A percentile compares a stretch with the other conserved stretches of the same genome.
Evolutionary conservation across 202 grass and related monocot genomes (phyloP).

Genomic region (Sporobolus alterniflorus): DNA sequence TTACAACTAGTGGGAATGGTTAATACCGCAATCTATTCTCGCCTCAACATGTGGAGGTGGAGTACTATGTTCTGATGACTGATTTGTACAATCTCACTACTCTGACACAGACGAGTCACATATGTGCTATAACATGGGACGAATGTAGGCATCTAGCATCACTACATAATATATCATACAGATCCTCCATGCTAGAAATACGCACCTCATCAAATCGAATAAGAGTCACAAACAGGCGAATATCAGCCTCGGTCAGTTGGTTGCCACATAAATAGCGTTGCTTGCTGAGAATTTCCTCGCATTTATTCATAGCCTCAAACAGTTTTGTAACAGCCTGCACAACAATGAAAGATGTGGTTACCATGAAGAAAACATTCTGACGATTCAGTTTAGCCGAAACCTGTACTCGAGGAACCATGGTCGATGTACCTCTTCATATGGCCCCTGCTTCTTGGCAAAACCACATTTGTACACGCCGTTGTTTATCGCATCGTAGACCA

Average conservation of each 20-base stretch:
- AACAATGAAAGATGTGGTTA: neutral
- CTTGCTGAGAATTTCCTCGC: conserved; percentile 88
- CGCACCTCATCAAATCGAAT: conserved; percentile 99
- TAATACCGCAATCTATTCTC: neutral
- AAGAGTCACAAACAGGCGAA: conserved; percentile 94
- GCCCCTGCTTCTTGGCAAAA: conserved; percentile 90
- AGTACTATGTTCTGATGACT: neutral
- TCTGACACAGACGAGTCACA: neutral
- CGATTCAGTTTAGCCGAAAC: neutral
- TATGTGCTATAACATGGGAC: neutral
- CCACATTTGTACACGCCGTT: conserved; percentile 97
- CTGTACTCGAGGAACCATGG: neutral
- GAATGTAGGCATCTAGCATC: neutral
- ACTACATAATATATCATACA: neutral
- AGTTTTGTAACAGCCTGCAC: conserved; percentile 67
- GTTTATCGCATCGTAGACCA: conserved; percentile 79
- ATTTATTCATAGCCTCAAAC: conserved; percentile 75
- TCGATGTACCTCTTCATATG: conserved; percentile 78
- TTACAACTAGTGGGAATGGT: neutral
- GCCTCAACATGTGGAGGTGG: neutral
- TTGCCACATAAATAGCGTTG: conserved; percentile 86
- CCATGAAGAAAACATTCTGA: neutral
- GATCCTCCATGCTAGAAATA: neutral
- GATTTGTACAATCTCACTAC: neutral
- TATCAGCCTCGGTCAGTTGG: conserved; percentile 73